These are phyloP conservation scores for Lactarius pseudohatsudake DNA, from an alignment of 768 basidiomycete species.

Conservation along the genomic window DNA sequence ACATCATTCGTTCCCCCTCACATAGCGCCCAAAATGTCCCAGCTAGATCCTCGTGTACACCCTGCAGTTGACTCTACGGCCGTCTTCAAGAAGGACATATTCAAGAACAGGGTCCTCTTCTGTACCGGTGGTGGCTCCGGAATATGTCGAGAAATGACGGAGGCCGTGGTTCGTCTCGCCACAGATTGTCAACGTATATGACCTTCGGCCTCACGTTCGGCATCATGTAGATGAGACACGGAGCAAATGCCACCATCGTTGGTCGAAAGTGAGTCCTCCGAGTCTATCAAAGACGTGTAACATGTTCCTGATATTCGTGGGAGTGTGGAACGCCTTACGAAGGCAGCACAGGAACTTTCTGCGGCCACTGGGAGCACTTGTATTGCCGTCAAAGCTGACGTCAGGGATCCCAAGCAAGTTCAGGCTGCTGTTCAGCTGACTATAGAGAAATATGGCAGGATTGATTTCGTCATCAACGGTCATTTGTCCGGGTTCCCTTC, in stretches of 20 bases:
- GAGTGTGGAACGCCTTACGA: slow-evolving; percentile 69
- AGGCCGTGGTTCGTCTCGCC: slow-evolving; percentile 61
- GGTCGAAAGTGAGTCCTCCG: slow-evolving; percentile 75
- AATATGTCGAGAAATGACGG: slow-evolving; percentile 88
- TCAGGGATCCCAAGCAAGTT: slow-evolving; percentile 72
- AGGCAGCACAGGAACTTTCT: slow-evolving; percentile 70
- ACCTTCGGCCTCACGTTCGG: background rate
- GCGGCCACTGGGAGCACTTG: slow-evolving; percentile 68
- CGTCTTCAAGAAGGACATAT: slow-evolving; percentile 77
- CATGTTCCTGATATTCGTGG: slow-evolving; percentile 10
- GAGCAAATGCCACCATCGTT: slow-evolving; percentile 77
- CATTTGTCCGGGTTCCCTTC: slow-evolving; percentile 30
- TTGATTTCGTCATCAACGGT: slow-evolving; percentile 97
- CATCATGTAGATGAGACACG: slow-evolving; percentile 68
- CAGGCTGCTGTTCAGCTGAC: slow-evolving; percentile 73
- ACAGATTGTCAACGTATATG: background rate
- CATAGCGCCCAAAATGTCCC: slow-evolving; percentile 38
- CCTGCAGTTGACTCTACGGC: slow-evolving; percentile 54
- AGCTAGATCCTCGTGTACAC: slow-evolving; percentile 39
- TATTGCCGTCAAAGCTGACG: slow-evolving; percentile 76
- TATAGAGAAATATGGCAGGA: slow-evolving; percentile 74
- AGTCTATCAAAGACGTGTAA: slow-evolving; percentile 10
- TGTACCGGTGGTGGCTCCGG: slow-evolving; percentile 93
- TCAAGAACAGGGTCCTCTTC: slow-evolving; percentile 87
- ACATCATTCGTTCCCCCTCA: background rate